A percentile compares a stretch with the other conserved stretches of the same genome.
Evolutionary conservation across 768 basidiomycete species (phyloP).

Genomic region (Rickenella mellea): DNA sequence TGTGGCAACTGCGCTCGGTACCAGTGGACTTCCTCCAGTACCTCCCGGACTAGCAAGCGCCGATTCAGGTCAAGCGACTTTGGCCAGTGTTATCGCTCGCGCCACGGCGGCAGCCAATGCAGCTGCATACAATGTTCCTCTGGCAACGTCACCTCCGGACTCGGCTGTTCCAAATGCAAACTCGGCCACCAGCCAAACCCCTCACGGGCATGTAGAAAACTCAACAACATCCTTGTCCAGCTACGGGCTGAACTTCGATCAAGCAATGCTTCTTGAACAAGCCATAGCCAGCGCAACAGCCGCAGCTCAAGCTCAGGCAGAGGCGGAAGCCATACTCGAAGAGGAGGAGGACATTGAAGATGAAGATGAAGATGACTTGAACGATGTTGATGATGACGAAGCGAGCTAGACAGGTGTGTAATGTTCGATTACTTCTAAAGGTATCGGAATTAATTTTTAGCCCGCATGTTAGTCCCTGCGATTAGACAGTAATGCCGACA

Average conservation of each 20-base stretch:
- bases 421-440: too few species aligned
- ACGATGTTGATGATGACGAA: slow-evolving; percentile 32
- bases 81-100: slow-evolving; percentile 66
- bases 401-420: too few species aligned
- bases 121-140: background rate
- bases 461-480: too few species aligned
- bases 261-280: slow-evolving; percentile 56
- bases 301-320: slow-evolving; percentile 69
- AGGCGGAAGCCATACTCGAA: slow-evolving; percentile 68
- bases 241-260: slow-evolving; percentile 67
- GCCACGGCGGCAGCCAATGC: slow-evolving; percentile 39
- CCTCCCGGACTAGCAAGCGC: slow-evolving; percentile 14
- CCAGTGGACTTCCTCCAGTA: slow-evolving; percentile 18
- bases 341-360: slow-evolving; percentile 53
- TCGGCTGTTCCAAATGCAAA: background rate
- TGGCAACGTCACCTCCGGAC: background rate
- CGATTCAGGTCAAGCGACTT: slow-evolving; percentile 47
- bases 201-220: slow-evolving; percentile 3
- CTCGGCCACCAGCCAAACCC: background rate
- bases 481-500: too few species aligned
- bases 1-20: slow-evolving; percentile 47
- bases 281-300: slow-evolving; percentile 68
- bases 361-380: slow-evolving; percentile 34
- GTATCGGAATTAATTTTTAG: too few species aligned
- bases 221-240: slow-evolving; percentile 40